Evolutionary conservation across 2,329 filamentous ascomycete genomes (phyloP).

Genomic region (Tolypocladium endophyticum): DNA sequence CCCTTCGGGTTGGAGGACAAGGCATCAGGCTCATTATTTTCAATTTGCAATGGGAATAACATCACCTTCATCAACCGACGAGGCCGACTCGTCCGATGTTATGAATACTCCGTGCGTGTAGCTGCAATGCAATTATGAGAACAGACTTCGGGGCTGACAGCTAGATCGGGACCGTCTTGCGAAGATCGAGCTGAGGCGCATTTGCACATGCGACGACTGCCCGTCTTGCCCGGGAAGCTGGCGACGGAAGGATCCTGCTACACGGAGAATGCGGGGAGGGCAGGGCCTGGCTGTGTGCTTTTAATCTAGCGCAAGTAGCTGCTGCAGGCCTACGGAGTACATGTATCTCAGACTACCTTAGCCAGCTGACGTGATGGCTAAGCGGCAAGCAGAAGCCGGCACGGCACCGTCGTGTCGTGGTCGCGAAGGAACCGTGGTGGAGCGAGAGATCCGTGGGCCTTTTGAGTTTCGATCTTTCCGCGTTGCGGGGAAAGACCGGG

Average conservation of each 20-base stretch:
- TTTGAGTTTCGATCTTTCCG: not conserved
- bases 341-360: not conserved
- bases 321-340: not conserved
- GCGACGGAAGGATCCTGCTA: not conserved
- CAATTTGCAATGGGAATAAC: not conserved
- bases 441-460: not conserved
- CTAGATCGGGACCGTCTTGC: not conserved
- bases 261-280: not conserved
- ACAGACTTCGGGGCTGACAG: not conserved
- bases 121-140: not conserved
- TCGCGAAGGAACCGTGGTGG: not conserved
- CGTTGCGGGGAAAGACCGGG: not conserved
- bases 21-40: not conserved
- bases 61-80: not conserved
- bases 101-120: not conserved
- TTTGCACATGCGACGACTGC: constrained; percentile 6
- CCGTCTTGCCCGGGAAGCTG: not conserved
- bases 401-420: not conserved
- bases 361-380: not conserved
- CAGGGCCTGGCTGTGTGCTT: not conserved
- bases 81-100: not conserved
- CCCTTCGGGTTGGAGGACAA: not conserved
- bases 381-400: not conserved
- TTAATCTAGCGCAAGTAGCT: not conserved
- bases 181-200: not conserved